phyloP scores from a whole-genome alignment of 2,329 filamentous ascomycete species.

The Chrysoporthe austroafricana region DNA sequence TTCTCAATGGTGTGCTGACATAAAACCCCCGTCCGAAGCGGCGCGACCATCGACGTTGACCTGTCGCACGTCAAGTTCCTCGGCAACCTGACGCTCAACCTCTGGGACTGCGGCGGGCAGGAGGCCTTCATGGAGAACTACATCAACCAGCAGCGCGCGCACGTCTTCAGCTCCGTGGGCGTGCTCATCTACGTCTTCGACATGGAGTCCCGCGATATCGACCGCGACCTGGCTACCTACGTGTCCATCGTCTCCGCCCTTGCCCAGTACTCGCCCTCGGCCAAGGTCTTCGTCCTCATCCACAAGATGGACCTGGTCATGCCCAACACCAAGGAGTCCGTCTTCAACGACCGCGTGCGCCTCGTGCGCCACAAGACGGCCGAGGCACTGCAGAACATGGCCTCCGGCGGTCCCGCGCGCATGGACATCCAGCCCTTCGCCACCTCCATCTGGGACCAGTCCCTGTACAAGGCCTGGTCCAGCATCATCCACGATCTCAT shows the following conservation, averaged over 20 bases:
- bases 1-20: conserved; percentile 16
- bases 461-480: conserved; percentile 96
- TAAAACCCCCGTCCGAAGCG: conserved; percentile 46
- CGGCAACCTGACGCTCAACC: conserved; percentile 93
- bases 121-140: conserved; percentile 99
- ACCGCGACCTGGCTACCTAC: conserved; percentile 91
- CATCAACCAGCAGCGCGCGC: conserved; percentile 89
- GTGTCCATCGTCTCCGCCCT: conserved; percentile 87
- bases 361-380: conserved; percentile 75
- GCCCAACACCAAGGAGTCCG: conserved; percentile 72
- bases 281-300: conserved; percentile 91
- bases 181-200: conserved; percentile 99
- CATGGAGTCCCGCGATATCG: conserved; percentile 93
- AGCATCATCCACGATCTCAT: conserved; percentile 97
- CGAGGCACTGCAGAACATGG: conserved; percentile 52
- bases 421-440: conserved; percentile 86
- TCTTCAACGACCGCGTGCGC: conserved; percentile 83
- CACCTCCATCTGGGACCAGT: conserved; percentile 98
- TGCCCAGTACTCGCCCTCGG: conserved; percentile 77
- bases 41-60: conserved; percentile 97
- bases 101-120: conserved; percentile 99
- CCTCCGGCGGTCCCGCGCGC: conserved; percentile 35
- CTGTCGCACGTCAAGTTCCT: conserved; percentile 99
- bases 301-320: conserved; percentile 99
- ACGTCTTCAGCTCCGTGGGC: conserved; percentile 95